Evolutionary conservation across 768 basidiomycete species (phyloP), one percentile per base, ranked within the genome.

Genomic region (Tricholomella constricta): DNA sequence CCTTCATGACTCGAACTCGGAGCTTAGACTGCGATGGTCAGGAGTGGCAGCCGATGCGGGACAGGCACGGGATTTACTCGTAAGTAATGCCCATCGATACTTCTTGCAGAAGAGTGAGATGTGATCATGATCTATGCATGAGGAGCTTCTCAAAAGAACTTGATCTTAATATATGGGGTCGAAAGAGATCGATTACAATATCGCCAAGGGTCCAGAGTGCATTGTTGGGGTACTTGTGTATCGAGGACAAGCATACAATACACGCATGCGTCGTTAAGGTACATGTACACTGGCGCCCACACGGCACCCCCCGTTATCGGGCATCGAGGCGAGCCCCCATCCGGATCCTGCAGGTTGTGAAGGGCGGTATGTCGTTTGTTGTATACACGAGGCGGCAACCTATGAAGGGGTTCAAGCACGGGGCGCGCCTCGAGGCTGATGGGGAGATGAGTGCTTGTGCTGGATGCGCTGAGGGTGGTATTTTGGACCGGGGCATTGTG

Each of bases 311-410:
- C n/a, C n/a, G n/a, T n/a, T 31, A 37, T 48, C 48, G 41, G 37
- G 32, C 12, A 42, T 41, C 40, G 40, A 22, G 40, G 22, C 22
- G 15, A 35, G 2, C 40, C 44, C 43, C 37, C 37, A 53, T 47
- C 9, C 45, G 45, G 52, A 26, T 22, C 45, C 32, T 31, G 23
- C 27, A 19, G 44, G 35, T 46, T 3, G 31, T 19, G 44, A 45
- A 38, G 51, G 22, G 45, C 11, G 9, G n/a, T 3, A 46, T 36
- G 25, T 20, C 48, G 29, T 15, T 43, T 34, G 54, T 20, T 44
- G 55, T 54, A 34, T 55, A 48, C 31, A 60, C 54, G 53, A 67
- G 61, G 48, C 65, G 60, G 29, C 6, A 6, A 11, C 6, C 29
- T 29, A 11, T 29, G 29, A 11, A 11, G 6, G 29, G 29, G 29